Evolutionary conservation across 2,329 filamentous ascomycete species (phyloP), one percentile per base, ranked within the genome.

Genomic region (Trichoderma asperellum): DNA sequence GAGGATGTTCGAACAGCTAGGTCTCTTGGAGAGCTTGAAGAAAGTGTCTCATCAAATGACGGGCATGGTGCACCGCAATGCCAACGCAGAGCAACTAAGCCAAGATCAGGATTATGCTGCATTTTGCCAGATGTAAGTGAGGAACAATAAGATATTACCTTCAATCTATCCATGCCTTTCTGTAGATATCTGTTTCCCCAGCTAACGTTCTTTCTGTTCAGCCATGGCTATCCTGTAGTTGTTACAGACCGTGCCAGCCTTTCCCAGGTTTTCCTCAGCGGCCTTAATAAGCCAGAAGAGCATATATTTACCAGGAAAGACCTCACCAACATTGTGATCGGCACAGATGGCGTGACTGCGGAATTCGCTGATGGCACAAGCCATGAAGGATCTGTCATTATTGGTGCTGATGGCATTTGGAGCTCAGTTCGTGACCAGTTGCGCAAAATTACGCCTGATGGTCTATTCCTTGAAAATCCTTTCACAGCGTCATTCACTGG

Each of bases 171-270:
- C n/a, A n/a, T n/a, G n/a, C n/a, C n/a, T n/a, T n/a, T n/a, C n/a
- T n/a, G n/a, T n/a, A n/a, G n/a, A n/a, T n/a, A n/a, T n/a, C n/a
- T n/a, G n/a, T n/a, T 53, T 53, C 14, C n/a, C 12, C 21, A 24
- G 21, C 49, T 53, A 53, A 53, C 21, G 2, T 14, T 53, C 10
- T 21, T 21, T 21, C 8, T 47, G 18, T 47, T 12, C 37, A 77
- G 76, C 2, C 71, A 74, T 24, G 79, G 78, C 21, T 70, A 72
- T 2, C 57, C 57, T 0, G 70, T 75, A 1, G 49, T 74, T 0
- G 80, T 78, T 14, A 60, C 81, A 18, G 79, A 81, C 62, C 77
- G 81, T 1, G 77, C 76, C 24, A 72, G 79, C 7, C 72, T 83
- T 6, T 75, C 79, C 5, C 70, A 75, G 10, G 68, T 73, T 3